Evolutionary conservation across 2,329 filamentous ascomycete genomes (phyloP), one percentile per base, ranked within the genome.

Genomic region (Diaporthe humulicola): DNA sequence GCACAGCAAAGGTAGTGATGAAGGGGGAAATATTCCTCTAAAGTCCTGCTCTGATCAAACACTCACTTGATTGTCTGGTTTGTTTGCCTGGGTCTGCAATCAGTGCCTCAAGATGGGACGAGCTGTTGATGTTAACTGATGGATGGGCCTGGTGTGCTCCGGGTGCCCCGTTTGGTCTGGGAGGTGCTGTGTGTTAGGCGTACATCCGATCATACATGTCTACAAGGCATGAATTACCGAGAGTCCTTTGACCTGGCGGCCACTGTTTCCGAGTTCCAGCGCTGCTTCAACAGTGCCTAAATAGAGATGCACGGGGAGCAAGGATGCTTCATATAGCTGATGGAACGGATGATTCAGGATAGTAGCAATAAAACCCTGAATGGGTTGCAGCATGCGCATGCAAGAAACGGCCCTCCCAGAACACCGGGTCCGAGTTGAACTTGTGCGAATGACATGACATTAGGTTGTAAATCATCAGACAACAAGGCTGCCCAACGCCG

Each of bases 1-100:
- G 82, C 8, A 79, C 77, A 33, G 79, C 82, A 0, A 79, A 78
- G 9, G 78, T 81, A 45, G 81, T 83, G 8, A 82, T 81, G 78
- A 79, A 69, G 40, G 81, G 82, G 15, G 75, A 73, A 10, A 76
- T 82, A 17, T 56, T 58, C 5, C 71, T 78, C 8, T 80, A 61
- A 76, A 22, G n/a, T 70, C 12, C 30, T 14, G 4, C 3, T 3
- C 7, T 25, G 10, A 15, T 6, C 54, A 15, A 38, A 25, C 52
- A 36, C 14, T 36, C 6, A 30, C 19, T 45, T 38, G 67, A 12
- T 57, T 25, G 30, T 14, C 30, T 33, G 40, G 22, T 22, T 33
- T 14, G 2, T 33, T 15, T 70, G 36, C 14, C 22, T 9, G 8
- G 22, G 22, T 28, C 19, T 66, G 61, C 30, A 7, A 38, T 36